phyloP scores from a whole-genome alignment of 2,329 filamentous ascomycete genomes.

The Fusarium irregulare region DNA sequence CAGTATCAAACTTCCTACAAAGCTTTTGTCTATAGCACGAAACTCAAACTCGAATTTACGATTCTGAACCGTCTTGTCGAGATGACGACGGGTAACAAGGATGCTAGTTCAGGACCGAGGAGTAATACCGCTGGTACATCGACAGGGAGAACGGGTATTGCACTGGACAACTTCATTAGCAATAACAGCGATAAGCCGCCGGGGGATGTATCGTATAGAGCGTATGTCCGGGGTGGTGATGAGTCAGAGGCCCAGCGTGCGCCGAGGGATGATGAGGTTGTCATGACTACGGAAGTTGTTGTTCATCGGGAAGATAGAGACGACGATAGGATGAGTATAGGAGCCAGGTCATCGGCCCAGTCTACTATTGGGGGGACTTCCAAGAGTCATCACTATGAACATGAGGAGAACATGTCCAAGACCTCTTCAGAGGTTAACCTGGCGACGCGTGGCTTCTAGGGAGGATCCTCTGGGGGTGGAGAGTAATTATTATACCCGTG shows the following conservation, averaged over 20 bases:
- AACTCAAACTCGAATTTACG: conserved; percentile 55
- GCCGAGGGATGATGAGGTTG: conserved; percentile 30
- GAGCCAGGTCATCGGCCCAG: conserved; percentile 23
- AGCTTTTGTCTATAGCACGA: conserved; percentile 53
- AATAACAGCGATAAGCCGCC: conserved; percentile 20
- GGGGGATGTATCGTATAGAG: conserved; percentile 37
- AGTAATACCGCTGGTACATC: conserved; percentile 30
- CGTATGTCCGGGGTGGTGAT: conserved; percentile 44
- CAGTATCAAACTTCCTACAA: conserved; percentile 54
- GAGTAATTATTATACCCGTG: conserved; percentile 34
- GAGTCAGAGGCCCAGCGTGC: background rate
- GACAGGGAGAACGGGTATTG: conserved; percentile 22
- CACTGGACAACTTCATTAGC: conserved; percentile 38
- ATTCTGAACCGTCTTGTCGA: conserved; percentile 55
- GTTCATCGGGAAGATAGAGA: conserved; percentile 38
- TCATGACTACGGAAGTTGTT: conserved; percentile 46
- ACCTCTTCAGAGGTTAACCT: conserved; percentile 45
- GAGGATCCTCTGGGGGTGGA: background rate
- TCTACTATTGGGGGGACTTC: conserved; percentile 23
- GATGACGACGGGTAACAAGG: conserved; percentile 45
- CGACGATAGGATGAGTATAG: conserved; percentile 35
- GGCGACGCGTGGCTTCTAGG: conserved; percentile 38
- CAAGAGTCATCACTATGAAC: conserved; percentile 27
- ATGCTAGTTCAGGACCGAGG: conserved; percentile 40
- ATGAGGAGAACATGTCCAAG: conserved; percentile 40